Evolutionary conservation across 805 yeast genomes (phyloP), one percentile per base, ranked within the genome.

Genomic region (Pichia rugopelliculosa): DNA sequence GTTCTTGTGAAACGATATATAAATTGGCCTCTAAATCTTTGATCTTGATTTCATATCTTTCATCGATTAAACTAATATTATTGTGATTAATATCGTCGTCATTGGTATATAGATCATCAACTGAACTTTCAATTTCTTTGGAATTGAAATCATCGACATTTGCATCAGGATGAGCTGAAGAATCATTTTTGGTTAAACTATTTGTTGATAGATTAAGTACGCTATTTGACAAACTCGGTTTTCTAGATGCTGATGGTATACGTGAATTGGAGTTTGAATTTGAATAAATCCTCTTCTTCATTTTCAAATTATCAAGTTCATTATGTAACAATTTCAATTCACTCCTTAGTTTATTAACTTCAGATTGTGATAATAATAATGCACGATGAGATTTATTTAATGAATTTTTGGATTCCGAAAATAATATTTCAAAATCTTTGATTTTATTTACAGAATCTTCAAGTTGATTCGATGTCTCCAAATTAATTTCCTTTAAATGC

Each of bases 1-100:
- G 75, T 65, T 88, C 96, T 65, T 87, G 91, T 57, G 80, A 81
- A 54, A 84, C 75, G 47, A 88, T 84, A 57, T 76, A 84, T 54
- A 88, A 70, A 61, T 87, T 95, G 4, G 96, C 96, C 58, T 87
- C 86, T 56, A 88, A 68, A 56, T 88, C 96, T 56, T 85, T 80
- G 39, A 88, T 75, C 65, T 82, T 85, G 69, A 87, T 73, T 52
- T 80, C 84, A 58, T 76, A 85, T 53, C 84, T 88, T 41, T 85
- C 74, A 46, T 68, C 62, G 20, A 67, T 48, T 25, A 58, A 64
- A 18, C 58, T 60, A 24, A 61, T 67, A n/a, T 54, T 58, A 12
- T 52, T 65, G n/a, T n/a, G n/a, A 11, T 53, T 65, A 6, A 53
- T 61, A 21, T 55, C 58, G 17, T 56, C 55, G 4, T 53, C 55